These are phyloP conservation scores for Umbellularia californica DNA, from an alignment of 164 flowering plant species.

Conservation along the genomic window DNA sequence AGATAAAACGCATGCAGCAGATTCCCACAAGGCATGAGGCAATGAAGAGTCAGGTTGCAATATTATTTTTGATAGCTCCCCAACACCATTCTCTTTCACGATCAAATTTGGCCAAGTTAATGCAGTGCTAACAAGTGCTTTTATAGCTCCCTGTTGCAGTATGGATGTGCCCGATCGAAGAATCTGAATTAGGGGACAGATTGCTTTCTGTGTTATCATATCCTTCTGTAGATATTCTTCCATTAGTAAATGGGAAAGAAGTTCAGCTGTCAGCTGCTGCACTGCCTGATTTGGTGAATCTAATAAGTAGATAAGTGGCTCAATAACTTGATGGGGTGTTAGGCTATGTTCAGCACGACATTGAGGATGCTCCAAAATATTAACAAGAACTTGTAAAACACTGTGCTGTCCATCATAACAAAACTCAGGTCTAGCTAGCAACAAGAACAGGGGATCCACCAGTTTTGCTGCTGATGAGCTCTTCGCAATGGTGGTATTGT, in stretches of 20 bases:
- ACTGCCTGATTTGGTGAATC: conserved; percentile 83
- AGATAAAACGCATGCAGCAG: conserved; percentile 79
- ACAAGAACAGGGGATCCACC: conserved; percentile 79
- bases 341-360: conserved; percentile 71
- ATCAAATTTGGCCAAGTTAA: conserved; percentile 91
- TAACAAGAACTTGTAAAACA: conserved; percentile 88
- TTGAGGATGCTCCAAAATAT: conserved; percentile 89
- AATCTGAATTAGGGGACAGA: conserved; percentile 78
- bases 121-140: conserved; percentile 83
- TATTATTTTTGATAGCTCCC: conserved; percentile 83
- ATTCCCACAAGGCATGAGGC: conserved; percentile 95
- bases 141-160: conserved; percentile 89
- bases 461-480: conserved; percentile 92
- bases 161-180: conserved; percentile 78
- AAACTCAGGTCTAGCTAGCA: conserved; percentile 72
- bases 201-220: conserved; percentile 63
- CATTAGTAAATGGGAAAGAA: conserved; percentile 78
- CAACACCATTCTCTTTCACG: conserved; percentile 94
- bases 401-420: conserved; percentile 95
- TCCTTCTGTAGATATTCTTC: conserved; percentile 94
- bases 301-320: conserved; percentile 76
- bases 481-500: conserved; percentile 87
- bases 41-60: conserved; percentile 83
- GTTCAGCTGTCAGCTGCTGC: conserved; percentile 93
- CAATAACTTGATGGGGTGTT: conserved; percentile 75